Evolutionary conservation across 2,329 filamentous ascomycete genomes (phyloP).

Genomic region (Plectosphaerella plurivora): DNA sequence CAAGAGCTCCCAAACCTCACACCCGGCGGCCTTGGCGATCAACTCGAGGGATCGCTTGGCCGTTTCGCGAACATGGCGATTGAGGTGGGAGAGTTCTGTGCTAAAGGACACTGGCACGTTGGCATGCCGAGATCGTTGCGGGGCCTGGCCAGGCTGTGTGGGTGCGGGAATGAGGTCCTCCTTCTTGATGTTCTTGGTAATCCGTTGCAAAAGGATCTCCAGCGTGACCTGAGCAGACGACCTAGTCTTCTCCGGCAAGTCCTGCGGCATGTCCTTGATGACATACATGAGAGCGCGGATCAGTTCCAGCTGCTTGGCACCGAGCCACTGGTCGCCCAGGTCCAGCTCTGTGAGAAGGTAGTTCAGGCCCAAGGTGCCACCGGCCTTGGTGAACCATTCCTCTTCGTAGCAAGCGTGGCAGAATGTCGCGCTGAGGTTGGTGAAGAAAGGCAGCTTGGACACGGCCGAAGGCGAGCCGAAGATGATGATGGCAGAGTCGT

Average conservation of each 20-base stretch:
- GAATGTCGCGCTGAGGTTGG: slow-evolving; percentile 75
- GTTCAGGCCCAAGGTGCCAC: slow-evolving; percentile 85
- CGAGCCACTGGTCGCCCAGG: slow-evolving; percentile 79
- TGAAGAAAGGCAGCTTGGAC: slow-evolving; percentile 78
- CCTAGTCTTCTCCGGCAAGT: slow-evolving; percentile 86
- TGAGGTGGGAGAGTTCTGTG: slow-evolving; percentile 90
- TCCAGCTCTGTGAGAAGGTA: slow-evolving; percentile 81
- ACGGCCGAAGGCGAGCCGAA: slow-evolving; percentile 72
- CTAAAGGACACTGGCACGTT: slow-evolving; percentile 82
- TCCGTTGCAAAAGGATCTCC: slow-evolving; percentile 71
- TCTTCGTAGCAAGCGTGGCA: slow-evolving; percentile 95
- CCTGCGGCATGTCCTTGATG: slow-evolving; percentile 95
- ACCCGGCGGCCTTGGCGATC: slow-evolving; percentile 71
- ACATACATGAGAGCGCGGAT: slow-evolving; percentile 91
- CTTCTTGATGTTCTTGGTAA: slow-evolving; percentile 74
- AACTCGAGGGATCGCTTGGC: slow-evolving; percentile 77
- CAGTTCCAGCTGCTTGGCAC: slow-evolving; percentile 79
- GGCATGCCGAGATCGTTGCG: slow-evolving; percentile 55
- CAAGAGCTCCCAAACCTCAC: slow-evolving; percentile 82
- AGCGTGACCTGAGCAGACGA: slow-evolving; percentile 79
- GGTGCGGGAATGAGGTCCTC: slow-evolving; percentile 58
- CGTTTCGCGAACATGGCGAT: slow-evolving; percentile 86
- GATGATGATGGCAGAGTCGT: slow-evolving; percentile 70
- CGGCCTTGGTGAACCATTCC: slow-evolving; percentile 98
- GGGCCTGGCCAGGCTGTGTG: slow-evolving; percentile 37